phyloP scores from a whole-genome alignment of 345 rosid species.

The Salix koriyanagi region DNA sequence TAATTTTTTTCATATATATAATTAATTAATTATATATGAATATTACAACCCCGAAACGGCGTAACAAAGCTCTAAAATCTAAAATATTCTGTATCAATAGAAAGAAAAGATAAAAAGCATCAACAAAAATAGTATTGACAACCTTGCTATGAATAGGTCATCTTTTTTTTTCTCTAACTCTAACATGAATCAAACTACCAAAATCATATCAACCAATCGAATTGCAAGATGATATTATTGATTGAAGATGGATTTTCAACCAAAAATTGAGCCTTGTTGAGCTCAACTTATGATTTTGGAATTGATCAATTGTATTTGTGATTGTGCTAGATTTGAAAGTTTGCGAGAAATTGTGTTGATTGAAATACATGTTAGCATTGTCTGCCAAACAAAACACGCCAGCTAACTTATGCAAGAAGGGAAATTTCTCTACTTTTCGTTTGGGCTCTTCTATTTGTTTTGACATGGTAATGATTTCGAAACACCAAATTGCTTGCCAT shows the following conservation, averaged over 20 bases:
- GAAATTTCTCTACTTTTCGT: not conserved
- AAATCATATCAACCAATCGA: conserved; percentile 35
- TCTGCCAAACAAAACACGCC: not conserved
- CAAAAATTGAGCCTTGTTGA: conserved; percentile 11
- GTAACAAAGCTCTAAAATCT: fast-evolving
- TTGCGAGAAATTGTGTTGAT: conserved; percentile 18
- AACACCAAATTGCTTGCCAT: not conserved
- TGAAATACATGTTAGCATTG: conserved; percentile 24
- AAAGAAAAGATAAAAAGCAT: too few species aligned
- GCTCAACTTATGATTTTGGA: conserved; percentile 43
- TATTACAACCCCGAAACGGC: too few species aligned
- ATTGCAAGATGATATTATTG: conserved; percentile 29
- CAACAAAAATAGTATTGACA: too few species aligned
- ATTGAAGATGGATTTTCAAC: too few species aligned
- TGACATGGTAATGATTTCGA: not conserved
- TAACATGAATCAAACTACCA: conserved; percentile 61
- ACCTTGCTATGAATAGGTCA: conserved; percentile 29
- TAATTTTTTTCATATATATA: too few species aligned
- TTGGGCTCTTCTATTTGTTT: not conserved
- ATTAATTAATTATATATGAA: too few species aligned
- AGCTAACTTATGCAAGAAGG: not conserved
- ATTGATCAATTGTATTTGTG: conserved; percentile 14
- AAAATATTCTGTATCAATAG: fast-evolving
- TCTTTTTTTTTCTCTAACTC: conserved; percentile 27
- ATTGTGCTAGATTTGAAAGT: conserved; percentile 20